Evolutionary conservation across 164 flowering plant species (phyloP), one percentile per base, ranked within the genome.

Genomic region (Buxus sempervirens): DNA sequence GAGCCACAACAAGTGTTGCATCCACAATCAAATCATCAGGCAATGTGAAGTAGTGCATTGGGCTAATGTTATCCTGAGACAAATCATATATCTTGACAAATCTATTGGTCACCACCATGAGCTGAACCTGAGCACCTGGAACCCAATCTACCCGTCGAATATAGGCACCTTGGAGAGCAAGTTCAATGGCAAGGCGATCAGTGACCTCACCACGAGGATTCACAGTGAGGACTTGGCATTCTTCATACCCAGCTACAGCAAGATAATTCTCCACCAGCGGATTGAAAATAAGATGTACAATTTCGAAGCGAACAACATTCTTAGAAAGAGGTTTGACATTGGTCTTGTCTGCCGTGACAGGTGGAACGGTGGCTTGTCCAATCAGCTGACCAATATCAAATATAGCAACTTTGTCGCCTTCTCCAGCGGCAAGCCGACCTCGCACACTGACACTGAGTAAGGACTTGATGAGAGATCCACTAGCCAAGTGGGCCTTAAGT

Each of bases 341-440:
- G 62, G 93, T 81, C 82, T 96, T 96, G 78, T 96, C 99, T 28
- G 98, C 95, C 19, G 93, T 87, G 48, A 93, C 92, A 68, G 99
- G 95, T 69, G 90, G 86, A 77, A 87, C 71, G 42, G 96, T 81
- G 60, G 99, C 90, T 73, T 96, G 99, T 64, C 93, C 97, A 83
- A 96, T 89, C 66, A 96, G 80, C 82, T 96, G 99, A 23, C 89
- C 97, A 68, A 91, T 92, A 83, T 96, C 99, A 88, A 84, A 93
- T 61, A 96, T 86, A 53, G 95, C 82, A 69, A 96, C 98, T 77
- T 86, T 96, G 72, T 96, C 99, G 71, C 99, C 99, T 78, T 96
- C 99, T 25, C 99, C 99, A 76, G 89, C 96, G 72, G 98, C 99
- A 78, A 96, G 92, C 64, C 95, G 85, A 67, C 98, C 98, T 75